Percentiles rank a stretch among this genome's conserved stretches.
These are phyloP conservation scores for Polygonum aviculare DNA, from an alignment of 148 eudicot species.

Conservation along the genomic window DNA sequence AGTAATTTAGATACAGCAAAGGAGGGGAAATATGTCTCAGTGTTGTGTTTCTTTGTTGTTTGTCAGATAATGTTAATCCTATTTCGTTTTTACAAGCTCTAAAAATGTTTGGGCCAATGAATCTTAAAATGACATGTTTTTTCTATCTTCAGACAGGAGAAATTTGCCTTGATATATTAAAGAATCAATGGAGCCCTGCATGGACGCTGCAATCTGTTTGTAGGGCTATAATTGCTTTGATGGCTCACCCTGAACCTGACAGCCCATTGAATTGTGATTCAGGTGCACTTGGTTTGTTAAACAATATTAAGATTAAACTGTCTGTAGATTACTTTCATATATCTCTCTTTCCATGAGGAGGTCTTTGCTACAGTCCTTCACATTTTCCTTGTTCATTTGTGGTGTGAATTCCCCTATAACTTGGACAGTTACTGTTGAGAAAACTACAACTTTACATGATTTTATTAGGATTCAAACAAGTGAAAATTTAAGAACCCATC, in stretches of 20 bases:
- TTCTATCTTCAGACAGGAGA: constrained; percentile 76
- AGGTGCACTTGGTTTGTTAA: constrained; percentile 16
- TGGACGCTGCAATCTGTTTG: constrained; percentile 98
- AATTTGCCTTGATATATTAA: constrained; percentile 93
- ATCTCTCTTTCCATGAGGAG: background rate
- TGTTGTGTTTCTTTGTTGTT: background rate
- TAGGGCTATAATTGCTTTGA: constrained; percentile 91
- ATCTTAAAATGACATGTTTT: constrained; percentile 4
- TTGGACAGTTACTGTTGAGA: background rate
- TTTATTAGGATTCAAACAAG: background rate
- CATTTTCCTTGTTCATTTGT: background rate
- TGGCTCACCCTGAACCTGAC: constrained; percentile 95
- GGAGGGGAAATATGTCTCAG: background rate
- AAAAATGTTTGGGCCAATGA: background rate
- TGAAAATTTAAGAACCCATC: background rate
- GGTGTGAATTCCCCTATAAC: background rate
- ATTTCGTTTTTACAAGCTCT: background rate
- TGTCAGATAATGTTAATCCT: background rate
- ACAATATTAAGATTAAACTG: background rate
- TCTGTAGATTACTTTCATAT: background rate
- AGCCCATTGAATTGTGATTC: constrained; percentile 49
- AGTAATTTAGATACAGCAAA: background rate
- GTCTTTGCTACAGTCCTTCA: background rate
- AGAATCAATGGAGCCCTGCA: constrained; percentile 99
- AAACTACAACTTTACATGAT: background rate